Evolutionary conservation across 1,284 basidiomycete genomes (phyloP), one percentile per base, ranked within the genome.

Genomic region (Sanghuangporus weigelae): DNA sequence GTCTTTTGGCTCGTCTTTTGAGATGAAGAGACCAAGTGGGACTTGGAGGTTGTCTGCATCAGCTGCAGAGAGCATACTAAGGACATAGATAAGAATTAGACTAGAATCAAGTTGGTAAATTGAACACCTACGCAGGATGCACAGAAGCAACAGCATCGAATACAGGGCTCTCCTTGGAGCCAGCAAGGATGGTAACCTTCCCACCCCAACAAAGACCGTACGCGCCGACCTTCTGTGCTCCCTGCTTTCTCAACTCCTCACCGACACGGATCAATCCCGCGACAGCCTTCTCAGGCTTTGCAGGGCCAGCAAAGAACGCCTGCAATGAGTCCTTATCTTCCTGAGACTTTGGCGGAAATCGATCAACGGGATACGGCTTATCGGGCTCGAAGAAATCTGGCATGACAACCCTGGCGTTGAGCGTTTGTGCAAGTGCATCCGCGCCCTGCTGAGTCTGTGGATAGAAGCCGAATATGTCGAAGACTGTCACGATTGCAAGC

Each of bases 131-230:
- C 83, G 82, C 83, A 56, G 84, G 84, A 67, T 86, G 85, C 42
- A 84, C 69, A 31, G 81, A 78, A 8, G 83, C 77, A 6, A 82
- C 77, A 1, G 82, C 81, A 67, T 78, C 75, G 67, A 84, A 79
- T 0, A 80, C 77, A 8, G 80, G 79, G 19, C 67, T 64, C 14
- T 66, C 70, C 59, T 62, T 69, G 10, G 71, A 71, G 4, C 75
- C 77, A 48, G 72, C 70, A n/a, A 77, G 70, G 42, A 83, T 76
- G 0, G 78, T 75, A 16, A 86, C 80, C 72, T 86, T 86, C 1
- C 82, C 84, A 60, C 83, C 84, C 84, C 85, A 86, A 74, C 86
- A 89, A 72, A 82, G 80, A 1, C 83, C 84, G 68, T 82, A 84
- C 3, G 74, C 76, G 26, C 78, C 83, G 19, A 87, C 71, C 56